Percentiles rank a stretch among this genome's conserved stretches.
Evolutionary conservation across 495 filamentous ascomycete genomes (phyloP).

Genomic region (Sordaria brevicollis): DNA sequence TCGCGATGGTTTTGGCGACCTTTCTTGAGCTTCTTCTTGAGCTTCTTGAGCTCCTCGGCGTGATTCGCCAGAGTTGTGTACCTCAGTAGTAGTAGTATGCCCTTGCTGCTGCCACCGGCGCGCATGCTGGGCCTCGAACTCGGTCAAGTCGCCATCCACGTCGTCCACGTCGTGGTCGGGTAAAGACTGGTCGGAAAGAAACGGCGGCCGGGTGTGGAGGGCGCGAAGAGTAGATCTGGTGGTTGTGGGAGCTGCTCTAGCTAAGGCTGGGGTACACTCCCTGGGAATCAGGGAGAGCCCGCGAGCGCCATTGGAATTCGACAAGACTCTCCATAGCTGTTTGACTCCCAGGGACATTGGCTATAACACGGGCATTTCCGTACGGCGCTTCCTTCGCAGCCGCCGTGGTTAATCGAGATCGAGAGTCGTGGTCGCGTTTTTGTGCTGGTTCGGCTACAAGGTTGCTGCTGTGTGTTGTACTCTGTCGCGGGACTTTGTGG

Average conservation of each 20-base stretch:
- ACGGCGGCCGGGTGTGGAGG: not conserved
- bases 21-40: not conserved
- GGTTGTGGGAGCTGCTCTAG: not conserved
- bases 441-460: not conserved
- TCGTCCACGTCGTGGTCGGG: not conserved
- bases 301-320: constrained; percentile 8
- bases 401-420: not conserved
- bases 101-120: not conserved
- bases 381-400: not conserved
- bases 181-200: not conserved
- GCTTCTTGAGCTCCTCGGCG: not conserved
- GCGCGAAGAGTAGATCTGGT: not conserved
- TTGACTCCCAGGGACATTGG: constrained; percentile 35
- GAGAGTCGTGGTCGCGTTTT: not conserved
- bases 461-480: not conserved
- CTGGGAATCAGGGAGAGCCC: constrained; percentile 26
- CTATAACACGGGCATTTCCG: constrained; percentile 24
- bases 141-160: too few species aligned
- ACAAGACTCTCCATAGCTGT: constrained; percentile 24
- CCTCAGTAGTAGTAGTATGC: not conserved
- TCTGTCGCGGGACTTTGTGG: not conserved
- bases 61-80: not conserved
- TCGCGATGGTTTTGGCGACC: not conserved
- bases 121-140: not conserved
- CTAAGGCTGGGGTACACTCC: constrained; percentile 6